Evolutionary conservation across 2,329 filamentous ascomycete genomes (phyloP).

Genomic region (Diaporthe caulivora): DNA sequence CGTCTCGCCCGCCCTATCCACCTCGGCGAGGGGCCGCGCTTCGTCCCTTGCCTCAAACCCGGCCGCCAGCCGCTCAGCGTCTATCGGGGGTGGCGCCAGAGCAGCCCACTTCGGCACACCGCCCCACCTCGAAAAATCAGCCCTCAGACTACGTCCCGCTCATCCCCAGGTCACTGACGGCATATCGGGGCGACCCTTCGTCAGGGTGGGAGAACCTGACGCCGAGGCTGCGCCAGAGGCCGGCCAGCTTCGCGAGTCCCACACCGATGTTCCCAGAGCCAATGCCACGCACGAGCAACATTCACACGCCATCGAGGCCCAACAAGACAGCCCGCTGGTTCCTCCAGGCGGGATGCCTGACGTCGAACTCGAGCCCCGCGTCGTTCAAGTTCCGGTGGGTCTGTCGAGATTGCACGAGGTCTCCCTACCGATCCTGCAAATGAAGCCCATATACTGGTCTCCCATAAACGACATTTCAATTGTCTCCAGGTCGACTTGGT

Average conservation of each 20-base stretch:
- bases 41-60: slow-evolving; percentile 35
- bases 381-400: slow-evolving; percentile 81
- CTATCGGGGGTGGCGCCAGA: slow-evolving; percentile 23
- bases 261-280: neutral
- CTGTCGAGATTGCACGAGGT: slow-evolving; percentile 92
- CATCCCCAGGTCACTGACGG: slow-evolving; percentile 58
- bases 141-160: slow-evolving; percentile 38
- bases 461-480: slow-evolving; percentile 89
- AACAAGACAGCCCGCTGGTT: neutral
- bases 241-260: neutral
- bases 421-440: slow-evolving; percentile 82
- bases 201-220: slow-evolving; percentile 54
- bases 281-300: neutral
- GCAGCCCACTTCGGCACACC: slow-evolving; percentile 20
- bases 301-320: neutral
- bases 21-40: slow-evolving; percentile 37
- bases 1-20: slow-evolving; percentile 34
- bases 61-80: slow-evolving; percentile 21
- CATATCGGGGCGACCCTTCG: slow-evolving; percentile 67
- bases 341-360: neutral
- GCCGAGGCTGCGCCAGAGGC: slow-evolving; percentile 14
- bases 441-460: slow-evolving; percentile 99
- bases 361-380: slow-evolving; percentile 33
- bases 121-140: slow-evolving; percentile 42
- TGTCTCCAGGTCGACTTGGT: slow-evolving; percentile 93